Evolutionary conservation across 805 yeast genomes (phyloP).

Genomic region (Starmerella scarabaei): DNA sequence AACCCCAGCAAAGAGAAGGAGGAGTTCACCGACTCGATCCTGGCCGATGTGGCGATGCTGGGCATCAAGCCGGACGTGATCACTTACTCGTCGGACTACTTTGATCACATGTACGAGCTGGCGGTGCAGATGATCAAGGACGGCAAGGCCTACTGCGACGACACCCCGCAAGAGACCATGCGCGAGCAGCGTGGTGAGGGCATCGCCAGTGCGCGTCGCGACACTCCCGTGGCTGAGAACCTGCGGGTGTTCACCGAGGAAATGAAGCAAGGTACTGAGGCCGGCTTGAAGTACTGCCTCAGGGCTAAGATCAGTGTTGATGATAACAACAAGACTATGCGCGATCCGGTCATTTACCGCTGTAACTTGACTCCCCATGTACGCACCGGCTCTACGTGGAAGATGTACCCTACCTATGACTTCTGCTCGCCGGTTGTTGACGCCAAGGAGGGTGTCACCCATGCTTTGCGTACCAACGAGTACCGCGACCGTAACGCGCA

Average conservation of each 20-base stretch:
- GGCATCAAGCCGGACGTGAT: slow-evolving; percentile 86
- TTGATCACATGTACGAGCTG: slow-evolving; percentile 76
- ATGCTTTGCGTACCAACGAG: slow-evolving; percentile 94
- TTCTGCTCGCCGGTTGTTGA: slow-evolving; percentile 98
- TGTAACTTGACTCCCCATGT: slow-evolving; percentile 96
- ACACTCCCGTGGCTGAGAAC: slow-evolving; percentile 85
- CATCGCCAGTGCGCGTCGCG: slow-evolving; percentile 81
- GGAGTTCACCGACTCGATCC: slow-evolving; percentile 86
- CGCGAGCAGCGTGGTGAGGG: slow-evolving; percentile 99
- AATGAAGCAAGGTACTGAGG: slow-evolving; percentile 89
- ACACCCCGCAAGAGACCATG: slow-evolving; percentile 88
- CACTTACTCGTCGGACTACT: slow-evolving; percentile 89
- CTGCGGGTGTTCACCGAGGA: slow-evolving; percentile 64
- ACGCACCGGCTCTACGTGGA: slow-evolving; percentile 88
- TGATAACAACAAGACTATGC: slow-evolving; percentile 82
- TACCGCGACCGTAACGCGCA: slow-evolving; percentile 98
- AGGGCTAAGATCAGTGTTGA: slow-evolving; percentile 94
- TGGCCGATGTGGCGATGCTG: slow-evolving; percentile 79
- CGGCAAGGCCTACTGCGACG: slow-evolving; percentile 96
- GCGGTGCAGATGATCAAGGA: slow-evolving; percentile 82
- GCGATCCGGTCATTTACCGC: slow-evolving; percentile 98
- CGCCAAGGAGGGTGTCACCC: slow-evolving; percentile 92
- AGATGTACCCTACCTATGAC: slow-evolving; percentile 95
- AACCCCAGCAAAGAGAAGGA: slow-evolving; percentile 93
- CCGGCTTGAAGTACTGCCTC: slow-evolving; percentile 79